These are phyloP conservation scores for Ceratobasidium sp. DNA, from an alignment of 1,284 basidiomycete genomes.

Conservation along the genomic window DNA sequence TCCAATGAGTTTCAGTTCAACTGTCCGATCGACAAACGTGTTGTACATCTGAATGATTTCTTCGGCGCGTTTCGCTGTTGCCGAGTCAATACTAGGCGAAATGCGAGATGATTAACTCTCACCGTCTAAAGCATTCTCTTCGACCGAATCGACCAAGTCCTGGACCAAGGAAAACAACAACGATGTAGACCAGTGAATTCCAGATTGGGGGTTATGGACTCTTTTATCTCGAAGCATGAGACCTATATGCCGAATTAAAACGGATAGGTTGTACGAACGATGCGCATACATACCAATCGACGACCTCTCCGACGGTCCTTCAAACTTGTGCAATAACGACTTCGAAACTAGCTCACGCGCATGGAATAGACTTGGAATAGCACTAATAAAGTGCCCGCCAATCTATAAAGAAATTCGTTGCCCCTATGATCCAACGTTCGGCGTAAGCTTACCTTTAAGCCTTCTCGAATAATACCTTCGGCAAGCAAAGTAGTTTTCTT, in stretches of 20 bases:
- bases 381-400: slow-evolving; percentile 80
- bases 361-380: slow-evolving; percentile 76
- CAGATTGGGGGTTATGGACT: slow-evolving; percentile 74
- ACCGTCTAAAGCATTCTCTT: slow-evolving; percentile 66
- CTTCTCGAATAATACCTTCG: slow-evolving; percentile 82
- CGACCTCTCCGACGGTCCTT: slow-evolving; percentile 64
- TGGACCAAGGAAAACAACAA: slow-evolving; percentile 80
- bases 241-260: slow-evolving; percentile 58
- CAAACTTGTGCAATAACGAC: slow-evolving; percentile 60
- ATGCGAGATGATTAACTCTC: slow-evolving; percentile 47
- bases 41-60: slow-evolving; percentile 73
- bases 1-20: slow-evolving; percentile 70
- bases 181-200: slow-evolving; percentile 77
- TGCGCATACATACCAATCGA: slow-evolving; percentile 66
- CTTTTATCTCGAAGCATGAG: slow-evolving; percentile 72
- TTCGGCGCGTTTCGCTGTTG: slow-evolving; percentile 61
- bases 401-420: slow-evolving; percentile 57
- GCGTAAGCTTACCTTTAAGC: slow-evolving; percentile 68
- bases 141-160: slow-evolving; percentile 68
- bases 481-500: slow-evolving; percentile 73
- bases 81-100: slow-evolving; percentile 9
- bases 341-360: slow-evolving; percentile 65
- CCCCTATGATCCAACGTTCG: slow-evolving; percentile 23
- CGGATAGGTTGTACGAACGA: background rate
- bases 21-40: slow-evolving; percentile 68